Conservation (phyloP, 805 yeast genomes). For the Wickerhamomyces alni region DNA sequence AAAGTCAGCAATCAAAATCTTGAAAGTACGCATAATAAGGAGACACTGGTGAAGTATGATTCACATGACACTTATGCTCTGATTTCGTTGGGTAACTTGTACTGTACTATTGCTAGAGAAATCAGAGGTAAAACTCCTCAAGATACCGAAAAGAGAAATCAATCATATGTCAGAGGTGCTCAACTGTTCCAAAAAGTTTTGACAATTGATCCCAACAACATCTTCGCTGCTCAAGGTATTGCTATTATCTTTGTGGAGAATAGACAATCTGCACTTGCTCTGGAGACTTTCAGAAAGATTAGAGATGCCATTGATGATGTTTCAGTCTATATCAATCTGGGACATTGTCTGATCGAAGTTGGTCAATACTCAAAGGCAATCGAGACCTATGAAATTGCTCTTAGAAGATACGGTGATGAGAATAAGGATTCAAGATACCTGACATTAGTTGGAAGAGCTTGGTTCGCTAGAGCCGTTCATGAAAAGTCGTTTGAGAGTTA, state of each 20-base stretch:
- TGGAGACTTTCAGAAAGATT: constrained; percentile 81
- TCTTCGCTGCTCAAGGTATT: constrained; percentile 96
- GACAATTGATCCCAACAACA: constrained; percentile 75
- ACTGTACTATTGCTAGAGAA: constrained; percentile 77
- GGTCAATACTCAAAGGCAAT: constrained; percentile 81
- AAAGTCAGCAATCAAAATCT: constrained; percentile 38
- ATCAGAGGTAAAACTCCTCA: constrained; percentile 40
- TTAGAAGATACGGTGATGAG: constrained; percentile 52
- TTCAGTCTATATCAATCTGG: constrained; percentile 77
- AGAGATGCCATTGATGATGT: constrained; percentile 86
- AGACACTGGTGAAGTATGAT: constrained; percentile 73
- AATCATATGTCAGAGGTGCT: constrained; percentile 82
- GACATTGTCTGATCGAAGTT: constrained; percentile 79
- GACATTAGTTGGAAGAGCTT: constrained; percentile 77
- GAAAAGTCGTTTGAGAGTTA: constrained; percentile 63
- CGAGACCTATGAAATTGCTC: constrained; percentile 81
- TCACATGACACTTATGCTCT: constrained; percentile 89
- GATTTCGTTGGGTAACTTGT: constrained; percentile 84
- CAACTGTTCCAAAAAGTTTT: constrained; percentile 87
- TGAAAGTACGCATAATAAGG: constrained; percentile 78
- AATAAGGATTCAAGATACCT: constrained; percentile 60
- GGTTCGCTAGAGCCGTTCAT: constrained; percentile 71
- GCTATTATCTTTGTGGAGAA: constrained; percentile 90
- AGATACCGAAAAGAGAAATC: constrained; percentile 55
- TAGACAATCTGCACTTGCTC: constrained; percentile 65